Evolutionary conservation across 164 flowering plant species (phyloP).

Genomic region (Saururus chinensis): DNA sequence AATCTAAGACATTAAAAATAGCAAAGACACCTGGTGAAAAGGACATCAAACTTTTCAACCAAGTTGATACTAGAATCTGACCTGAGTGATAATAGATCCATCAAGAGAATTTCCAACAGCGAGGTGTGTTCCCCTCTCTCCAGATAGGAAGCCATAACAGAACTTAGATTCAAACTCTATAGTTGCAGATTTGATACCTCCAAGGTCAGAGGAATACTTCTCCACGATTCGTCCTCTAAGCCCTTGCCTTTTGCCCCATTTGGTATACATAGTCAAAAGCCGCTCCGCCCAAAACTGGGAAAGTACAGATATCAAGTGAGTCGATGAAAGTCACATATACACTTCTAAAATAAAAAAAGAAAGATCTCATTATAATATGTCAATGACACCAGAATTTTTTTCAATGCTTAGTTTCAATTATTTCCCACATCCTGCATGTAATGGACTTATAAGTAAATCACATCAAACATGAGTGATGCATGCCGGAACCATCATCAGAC

Average conservation of each 20-base stretch:
- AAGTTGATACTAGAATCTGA: conserved; percentile 2
- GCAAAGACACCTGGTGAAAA: background rate
- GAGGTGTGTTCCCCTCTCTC: conserved; percentile 70
- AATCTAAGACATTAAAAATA: background rate
- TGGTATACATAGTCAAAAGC: conserved; percentile 59
- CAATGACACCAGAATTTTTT: too few species aligned
- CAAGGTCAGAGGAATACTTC: conserved; percentile 25
- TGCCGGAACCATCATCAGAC: too few species aligned
- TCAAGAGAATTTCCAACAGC: conserved; percentile 24
- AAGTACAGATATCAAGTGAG: background rate
- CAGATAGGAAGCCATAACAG: conserved; percentile 75
- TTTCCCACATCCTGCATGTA: too few species aligned
- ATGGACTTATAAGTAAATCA: too few species aligned
- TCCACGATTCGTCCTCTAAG: conserved; percentile 51
- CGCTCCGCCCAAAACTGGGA: conserved; percentile 67
- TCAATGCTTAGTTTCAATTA: too few species aligned
- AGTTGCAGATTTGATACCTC: conserved; percentile 51
- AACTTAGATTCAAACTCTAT: conserved; percentile 69
- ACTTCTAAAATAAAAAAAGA: background rate
- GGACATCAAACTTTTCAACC: background rate
- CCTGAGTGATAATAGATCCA: conserved; percentile 34
- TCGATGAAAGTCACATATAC: background rate
- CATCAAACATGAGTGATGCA: too few species aligned
- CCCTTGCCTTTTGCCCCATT: conserved; percentile 83
- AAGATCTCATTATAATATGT: background rate